Evolutionary conservation across 2,329 filamentous ascomycete genomes (phyloP), one percentile per base, ranked within the genome.

Genomic region (Ceratocystis huliohia): DNA sequence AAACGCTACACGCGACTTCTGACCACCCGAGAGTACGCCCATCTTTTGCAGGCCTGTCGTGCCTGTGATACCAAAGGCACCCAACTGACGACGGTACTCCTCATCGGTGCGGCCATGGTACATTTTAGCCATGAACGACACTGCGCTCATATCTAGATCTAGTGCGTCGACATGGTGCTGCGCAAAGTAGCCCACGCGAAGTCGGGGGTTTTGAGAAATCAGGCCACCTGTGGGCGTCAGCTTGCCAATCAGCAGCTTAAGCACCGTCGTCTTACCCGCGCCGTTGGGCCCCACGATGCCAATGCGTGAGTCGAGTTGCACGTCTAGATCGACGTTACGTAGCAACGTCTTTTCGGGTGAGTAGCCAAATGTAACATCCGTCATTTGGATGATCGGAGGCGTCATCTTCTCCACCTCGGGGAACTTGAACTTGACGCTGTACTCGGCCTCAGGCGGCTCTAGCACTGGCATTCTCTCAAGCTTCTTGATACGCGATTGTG

Each of bases 251-350:
- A 99, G 86, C n/a, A 99, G 84, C 78, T 96, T 97, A 71, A 99
- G 80, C n/a, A 96, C 88, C 0, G 94, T 99, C 2, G 94, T 99
- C 78, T 99, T 99, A 82, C 94, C 94, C 57, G 94, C 94, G 77
- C 94, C 94, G 81, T 99, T 99, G 73, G 94, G 94, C 17, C 94
- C 94, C n/a, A 99, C 93, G 73, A 99, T 99, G 74, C 94, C 94
- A 72, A 99, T 99, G 70, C 94, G 89, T 7, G 93, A 97, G 78
- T 99, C 94, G 53, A 99, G 87, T 76, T 99, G 94, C 17, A 99
- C 94, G 74, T 97, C 93, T 28, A 99, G 82, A 73, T 99, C 94
- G 68, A 99, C 89, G 71, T 96, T 86, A 70, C 79, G 84, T 53
- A 99, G 84, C 53, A 99, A 82, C 28, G 87, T 84, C 13, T 88